Evolutionary conservation across 257 asterid species (phyloP), one percentile per base, ranked within the genome.

Genomic region (Solanum appendiculatum): DNA sequence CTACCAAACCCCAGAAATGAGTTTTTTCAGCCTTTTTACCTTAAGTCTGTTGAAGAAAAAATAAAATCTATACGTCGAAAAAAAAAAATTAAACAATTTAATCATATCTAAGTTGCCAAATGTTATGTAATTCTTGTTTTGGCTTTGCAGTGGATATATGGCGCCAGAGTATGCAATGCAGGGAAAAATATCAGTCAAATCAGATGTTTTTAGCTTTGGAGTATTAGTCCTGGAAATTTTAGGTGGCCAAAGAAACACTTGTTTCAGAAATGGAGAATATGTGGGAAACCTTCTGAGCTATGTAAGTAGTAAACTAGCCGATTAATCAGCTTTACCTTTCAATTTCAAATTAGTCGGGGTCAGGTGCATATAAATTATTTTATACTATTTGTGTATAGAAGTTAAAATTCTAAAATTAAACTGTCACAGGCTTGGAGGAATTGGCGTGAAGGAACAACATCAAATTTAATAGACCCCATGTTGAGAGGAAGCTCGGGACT

Each of bases 131-230:
- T 13, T 39, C 56, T n/a, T 74, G 82, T 77, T 42, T 42, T 42
- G 46, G 23, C 9, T 13, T 85, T 44, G 51, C 36, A 89, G 88
- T 34, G 91, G 90, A 23, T 87, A 89, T 75, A 89, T 89, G 88
- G 58, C 87, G 2, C 89, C 91, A 7, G 89, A 87, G 51, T 87
- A 89, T 5, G 40, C 46, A 29, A 27, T 54, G 14, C 87, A 72
- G 6, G 88, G 89, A 1, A 23, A 69, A 14, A 33, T 87, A 16
- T 87, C 89, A 1, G 73, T 87, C 6, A 87, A 89, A 25, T 89
- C 88, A 31, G 89, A 87, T 44, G 89, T 87, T 13, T 89, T 69
- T 25, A 81, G 90, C 40, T 87, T 89, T 80, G 91, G 90, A 5
- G 88, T 89, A 60, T 31, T 89, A 73, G 37, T 85, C 51, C 18